phyloP scores from a whole-genome alignment of 768 basidiomycete genomes.

The Mycena capillaripes region DNA sequence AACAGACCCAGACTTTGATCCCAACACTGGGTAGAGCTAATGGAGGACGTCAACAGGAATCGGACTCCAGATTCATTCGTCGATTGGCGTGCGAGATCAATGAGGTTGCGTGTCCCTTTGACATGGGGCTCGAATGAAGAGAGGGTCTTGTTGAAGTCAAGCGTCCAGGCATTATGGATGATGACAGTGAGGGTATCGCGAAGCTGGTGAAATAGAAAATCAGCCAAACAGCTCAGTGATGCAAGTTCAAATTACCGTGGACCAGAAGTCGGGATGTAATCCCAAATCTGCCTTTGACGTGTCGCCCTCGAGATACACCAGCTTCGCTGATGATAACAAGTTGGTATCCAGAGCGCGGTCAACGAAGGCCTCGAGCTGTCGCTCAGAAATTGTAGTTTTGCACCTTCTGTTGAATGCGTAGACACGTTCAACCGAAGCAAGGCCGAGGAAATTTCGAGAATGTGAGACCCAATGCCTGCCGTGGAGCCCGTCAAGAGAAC shows the following conservation, averaged over 20 bases:
- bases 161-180: conserved; percentile 60
- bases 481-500: conserved; percentile 51
- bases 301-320: conserved; percentile 48
- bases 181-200: conserved; percentile 44
- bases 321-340: conserved; percentile 22
- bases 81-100: conserved; percentile 52
- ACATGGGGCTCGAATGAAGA: conserved; percentile 62
- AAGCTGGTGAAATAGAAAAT: conserved; percentile 36
- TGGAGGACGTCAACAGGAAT: conserved; percentile 55
- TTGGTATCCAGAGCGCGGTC: conserved; percentile 25
- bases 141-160: conserved; percentile 62
- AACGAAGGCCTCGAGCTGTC: conserved; percentile 22
- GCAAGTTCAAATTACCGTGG: conserved; percentile 42
- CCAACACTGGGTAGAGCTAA: conserved; percentile 46
- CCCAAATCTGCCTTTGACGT: conserved; percentile 38
- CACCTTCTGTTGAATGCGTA: conserved; percentile 49
- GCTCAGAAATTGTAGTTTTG: not conserved
- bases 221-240: not conserved
- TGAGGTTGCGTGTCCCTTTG: conserved; percentile 55
- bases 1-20: conserved; percentile 43
- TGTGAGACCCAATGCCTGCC: conserved; percentile 48
- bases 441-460: conserved; percentile 36
- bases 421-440: conserved; percentile 37
- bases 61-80: conserved; percentile 30
- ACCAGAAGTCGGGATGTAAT: conserved; percentile 39